A percentile compares a stretch with the other conserved stretches of the same genome.
Evolutionary conservation across 75 land plant species (phyloP).

Genomic region (Selaginella moellendorffii): DNA sequence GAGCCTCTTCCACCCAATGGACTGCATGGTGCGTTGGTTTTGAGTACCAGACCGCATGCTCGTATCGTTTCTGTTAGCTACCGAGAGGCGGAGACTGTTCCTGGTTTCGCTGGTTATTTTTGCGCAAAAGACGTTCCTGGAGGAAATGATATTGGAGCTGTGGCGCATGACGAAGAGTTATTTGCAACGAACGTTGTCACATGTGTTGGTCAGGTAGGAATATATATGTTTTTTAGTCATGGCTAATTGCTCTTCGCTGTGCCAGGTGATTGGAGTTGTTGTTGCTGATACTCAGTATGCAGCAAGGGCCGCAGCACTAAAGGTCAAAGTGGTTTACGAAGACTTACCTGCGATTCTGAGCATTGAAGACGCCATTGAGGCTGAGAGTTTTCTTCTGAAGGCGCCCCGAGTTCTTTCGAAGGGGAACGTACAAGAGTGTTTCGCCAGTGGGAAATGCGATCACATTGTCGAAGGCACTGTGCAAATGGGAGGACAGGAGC

Average conservation of each 20-base stretch:
- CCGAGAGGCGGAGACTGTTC: conserved; percentile 18
- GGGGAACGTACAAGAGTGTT: conserved; percentile 68
- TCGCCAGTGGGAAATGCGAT: conserved; percentile 39
- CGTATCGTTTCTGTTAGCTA: conserved; percentile 51
- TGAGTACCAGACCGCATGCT: conserved; percentile 88
- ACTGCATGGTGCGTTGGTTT: conserved; percentile 68
- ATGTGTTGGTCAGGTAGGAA: conserved; percentile 84
- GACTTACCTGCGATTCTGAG: conserved; percentile 74
- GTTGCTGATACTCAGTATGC: conserved; percentile 93
- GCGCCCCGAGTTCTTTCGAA: conserved; percentile 40
- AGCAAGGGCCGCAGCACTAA: conserved; percentile 67
- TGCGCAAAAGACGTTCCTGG: conserved; percentile 71
- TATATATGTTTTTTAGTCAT: neutral
- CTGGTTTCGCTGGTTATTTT: conserved; percentile 79
- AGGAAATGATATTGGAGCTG: conserved; percentile 53
- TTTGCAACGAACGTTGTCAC: conserved; percentile 80
- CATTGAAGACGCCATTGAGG: conserved; percentile 51
- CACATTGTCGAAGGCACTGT: conserved; percentile 76
- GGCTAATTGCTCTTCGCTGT: neutral
- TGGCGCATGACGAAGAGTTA: conserved; percentile 67
- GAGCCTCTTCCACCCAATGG: conserved; percentile 46
- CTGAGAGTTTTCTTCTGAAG: conserved; percentile 43
- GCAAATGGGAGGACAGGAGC: conserved; percentile 91
- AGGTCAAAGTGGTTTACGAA: conserved; percentile 66
- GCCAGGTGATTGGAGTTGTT: conserved; percentile 85